Percentiles rank a stretch among this genome's conserved stretches.
Conservation (phyloP, 1,284 basidiomycete species). For the Rhodotorula mucilaginosa region DNA sequence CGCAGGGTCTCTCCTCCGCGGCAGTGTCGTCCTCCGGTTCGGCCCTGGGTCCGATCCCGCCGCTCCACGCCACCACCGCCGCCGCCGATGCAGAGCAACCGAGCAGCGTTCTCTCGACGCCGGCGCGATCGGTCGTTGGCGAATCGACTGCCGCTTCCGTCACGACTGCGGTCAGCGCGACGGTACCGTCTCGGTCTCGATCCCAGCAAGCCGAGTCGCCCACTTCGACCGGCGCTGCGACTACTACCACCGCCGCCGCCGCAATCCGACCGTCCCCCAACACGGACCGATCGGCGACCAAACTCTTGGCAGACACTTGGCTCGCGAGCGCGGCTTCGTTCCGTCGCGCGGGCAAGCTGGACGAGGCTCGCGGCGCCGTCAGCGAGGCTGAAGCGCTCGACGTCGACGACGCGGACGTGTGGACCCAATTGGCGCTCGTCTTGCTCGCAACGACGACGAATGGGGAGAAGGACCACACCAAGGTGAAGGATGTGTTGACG, state of each 20-base stretch:
- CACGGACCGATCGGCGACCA: constrained; percentile 59
- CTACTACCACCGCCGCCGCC: neutral
- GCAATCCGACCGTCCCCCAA: neutral
- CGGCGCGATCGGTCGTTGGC: constrained; percentile 40
- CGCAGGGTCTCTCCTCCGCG: neutral
- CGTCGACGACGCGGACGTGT: constrained; percentile 47
- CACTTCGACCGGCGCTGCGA: neutral
- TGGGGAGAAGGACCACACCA: neutral
- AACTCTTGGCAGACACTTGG: constrained; percentile 83
- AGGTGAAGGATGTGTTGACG: constrained; percentile 6
- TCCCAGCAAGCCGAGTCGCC: neutral
- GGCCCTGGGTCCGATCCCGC: neutral
- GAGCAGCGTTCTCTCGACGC: constrained; percentile 33
- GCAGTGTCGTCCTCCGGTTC: too few species aligned
- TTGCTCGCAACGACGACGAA: neutral
- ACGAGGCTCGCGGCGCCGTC: constrained; percentile 84
- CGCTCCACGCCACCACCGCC: neutral
- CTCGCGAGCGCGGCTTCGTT: constrained; percentile 91
- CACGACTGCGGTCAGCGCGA: neutral
- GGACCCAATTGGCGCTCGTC: constrained; percentile 48
- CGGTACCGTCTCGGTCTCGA: constrained; percentile 49
- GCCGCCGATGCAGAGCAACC: neutral
- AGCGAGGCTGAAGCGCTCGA: constrained; percentile 85
- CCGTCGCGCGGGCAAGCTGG: constrained; percentile 79
- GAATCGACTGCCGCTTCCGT: neutral